Percentiles rank a stretch among this genome's conserved stretches.
Conservation (phyloP, 2,329 filamentous ascomycete species). For the Colletotrichum simmondsii region DNA sequence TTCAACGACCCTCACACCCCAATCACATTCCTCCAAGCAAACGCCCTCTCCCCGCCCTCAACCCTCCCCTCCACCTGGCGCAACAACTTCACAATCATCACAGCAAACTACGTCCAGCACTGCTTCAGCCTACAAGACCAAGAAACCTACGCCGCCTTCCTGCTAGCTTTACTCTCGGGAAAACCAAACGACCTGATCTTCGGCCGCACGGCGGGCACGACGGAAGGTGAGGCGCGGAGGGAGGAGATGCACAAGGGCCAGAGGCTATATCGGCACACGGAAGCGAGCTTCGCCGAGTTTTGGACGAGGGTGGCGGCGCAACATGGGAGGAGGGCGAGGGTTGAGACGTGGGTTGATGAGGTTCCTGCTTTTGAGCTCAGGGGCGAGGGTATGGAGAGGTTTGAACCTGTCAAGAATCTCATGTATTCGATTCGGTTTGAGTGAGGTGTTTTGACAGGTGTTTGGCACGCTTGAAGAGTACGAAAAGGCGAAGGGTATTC, state of each 20-base stretch:
- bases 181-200: background rate
- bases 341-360: background rate
- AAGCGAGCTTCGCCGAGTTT: background rate
- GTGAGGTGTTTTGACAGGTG: background rate
- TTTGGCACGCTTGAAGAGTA: no score
- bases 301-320: background rate
- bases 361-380: background rate
- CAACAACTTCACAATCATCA: background rate
- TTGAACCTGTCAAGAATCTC: background rate
- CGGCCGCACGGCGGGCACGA: background rate
- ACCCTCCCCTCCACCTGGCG: background rate
- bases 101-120: background rate
- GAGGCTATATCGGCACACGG: background rate
- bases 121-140: background rate
- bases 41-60: background rate
- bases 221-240: background rate
- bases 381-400: background rate
- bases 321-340: background rate
- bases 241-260: background rate
- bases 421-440: background rate
- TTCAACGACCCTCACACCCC: background rate
- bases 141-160: background rate
- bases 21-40: background rate
- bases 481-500: no score
- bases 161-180: background rate